These are phyloP conservation scores for Ascochyta fabae DNA, from an alignment of 2,329 filamentous ascomycete species.

Conservation along the genomic window DNA sequence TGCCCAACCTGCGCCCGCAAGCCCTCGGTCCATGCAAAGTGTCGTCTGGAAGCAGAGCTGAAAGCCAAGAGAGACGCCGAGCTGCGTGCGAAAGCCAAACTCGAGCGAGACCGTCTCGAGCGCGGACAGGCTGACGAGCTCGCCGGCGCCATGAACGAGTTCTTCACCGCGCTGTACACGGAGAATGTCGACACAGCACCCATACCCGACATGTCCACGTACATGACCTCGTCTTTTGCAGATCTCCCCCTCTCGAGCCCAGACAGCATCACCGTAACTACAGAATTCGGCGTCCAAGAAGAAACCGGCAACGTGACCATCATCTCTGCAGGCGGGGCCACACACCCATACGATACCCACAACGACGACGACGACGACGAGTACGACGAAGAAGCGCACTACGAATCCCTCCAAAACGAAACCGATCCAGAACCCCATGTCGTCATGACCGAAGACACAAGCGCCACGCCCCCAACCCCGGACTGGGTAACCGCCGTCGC, in stretches of 20 bases:
- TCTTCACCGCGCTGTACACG: conserved; percentile 38
- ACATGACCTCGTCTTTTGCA: conserved; percentile 9
- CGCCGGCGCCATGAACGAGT: conserved; percentile 45
- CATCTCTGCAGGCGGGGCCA: conserved; percentile 34
- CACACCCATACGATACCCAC: conserved; percentile 8
- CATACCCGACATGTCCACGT: not conserved
- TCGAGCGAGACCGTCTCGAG: conserved; percentile 43
- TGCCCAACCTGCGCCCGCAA: conserved; percentile 48
- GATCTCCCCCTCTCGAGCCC: conserved; percentile 35
- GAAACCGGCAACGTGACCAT: conserved; percentile 40
- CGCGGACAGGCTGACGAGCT: conserved; percentile 45
- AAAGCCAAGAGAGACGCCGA: conserved; percentile 42
- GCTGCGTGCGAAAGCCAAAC: conserved; percentile 33
- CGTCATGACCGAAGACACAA: conserved; percentile 13
- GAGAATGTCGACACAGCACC: conserved; percentile 4
- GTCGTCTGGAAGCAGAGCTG: conserved; percentile 45
- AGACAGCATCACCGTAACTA: conserved; percentile 45
- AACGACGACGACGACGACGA: conserved; percentile 16
- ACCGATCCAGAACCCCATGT: conserved; percentile 1
- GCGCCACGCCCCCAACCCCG: not conserved
- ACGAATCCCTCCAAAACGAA: conserved; percentile 1
- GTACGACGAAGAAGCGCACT: conserved; percentile 15
- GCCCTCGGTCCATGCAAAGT: conserved; percentile 42
- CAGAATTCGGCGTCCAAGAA: conserved; percentile 43
- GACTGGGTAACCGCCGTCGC: conserved; percentile 13